Conservation (phyloP, 768 basidiomycete species). For the Tricholoma hemisulphureum region DNA sequence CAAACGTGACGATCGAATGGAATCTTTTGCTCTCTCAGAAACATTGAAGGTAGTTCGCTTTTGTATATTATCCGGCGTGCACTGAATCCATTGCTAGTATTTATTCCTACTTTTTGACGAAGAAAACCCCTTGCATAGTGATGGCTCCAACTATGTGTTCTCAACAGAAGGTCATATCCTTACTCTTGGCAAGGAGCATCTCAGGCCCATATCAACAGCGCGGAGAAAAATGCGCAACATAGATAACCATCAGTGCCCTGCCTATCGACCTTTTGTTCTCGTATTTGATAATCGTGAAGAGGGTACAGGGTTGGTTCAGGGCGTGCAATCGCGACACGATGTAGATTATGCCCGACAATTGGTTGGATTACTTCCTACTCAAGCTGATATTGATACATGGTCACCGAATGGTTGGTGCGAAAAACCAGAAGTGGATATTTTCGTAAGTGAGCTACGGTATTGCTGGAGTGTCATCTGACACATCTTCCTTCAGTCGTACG, state of each 20-base stretch:
- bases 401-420: slow-evolving; percentile 74
- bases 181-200: slow-evolving; percentile 52
- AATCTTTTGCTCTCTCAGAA: slow-evolving; percentile 92
- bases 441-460: slow-evolving; percentile 45
- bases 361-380: slow-evolving; percentile 51
- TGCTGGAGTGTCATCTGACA: slow-evolving; percentile 1
- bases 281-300: slow-evolving; percentile 30
- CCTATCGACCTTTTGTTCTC: slow-evolving; percentile 50
- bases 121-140: slow-evolving; percentile 66
- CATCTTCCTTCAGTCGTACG: slow-evolving; percentile 57
- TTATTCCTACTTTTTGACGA: slow-evolving; percentile 91
- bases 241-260: slow-evolving; percentile 73
- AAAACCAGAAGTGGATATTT: slow-evolving; percentile 61
- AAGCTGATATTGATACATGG: slow-evolving; percentile 58
- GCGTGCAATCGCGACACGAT: slow-evolving; percentile 72
- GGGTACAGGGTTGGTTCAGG: slow-evolving; percentile 53
- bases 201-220: slow-evolving; percentile 56
- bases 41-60: slow-evolving; percentile 68
- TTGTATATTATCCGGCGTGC: neutral
- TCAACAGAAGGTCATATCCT: slow-evolving; percentile 96
- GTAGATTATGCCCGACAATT: slow-evolving; percentile 78
- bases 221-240: slow-evolving; percentile 61
- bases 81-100: slow-evolving; percentile 52
- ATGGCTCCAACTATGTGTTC: slow-evolving; percentile 86
- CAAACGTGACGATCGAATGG: slow-evolving; percentile 90